Evolutionary conservation across 768 basidiomycete genomes (phyloP), one percentile per base, ranked within the genome.

Genomic region (Auricularia cornea): DNA sequence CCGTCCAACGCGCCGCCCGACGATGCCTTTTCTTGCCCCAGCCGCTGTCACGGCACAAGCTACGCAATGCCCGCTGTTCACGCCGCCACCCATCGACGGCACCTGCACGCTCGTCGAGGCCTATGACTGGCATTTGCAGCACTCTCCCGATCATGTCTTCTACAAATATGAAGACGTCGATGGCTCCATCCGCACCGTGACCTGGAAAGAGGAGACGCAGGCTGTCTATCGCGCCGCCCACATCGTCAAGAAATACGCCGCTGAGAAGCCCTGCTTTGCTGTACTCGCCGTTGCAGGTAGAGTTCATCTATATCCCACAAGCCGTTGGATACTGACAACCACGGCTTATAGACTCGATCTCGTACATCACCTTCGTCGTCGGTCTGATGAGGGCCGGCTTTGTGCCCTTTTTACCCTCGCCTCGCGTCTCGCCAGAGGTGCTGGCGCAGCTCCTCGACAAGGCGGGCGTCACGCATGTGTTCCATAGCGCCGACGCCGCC

Each of bases 341-440:
- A n/a, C n/a, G n/a, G n/a, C n/a, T n/a, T n/a, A n/a, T n/a, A 75
- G 79, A 81, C 51, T 72, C 72, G 20, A 60, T 66, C 28, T 60
- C 68, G 0, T 68, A 59, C 28, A 60, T 66, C 28, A 62, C 68
- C 1, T 68, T 56, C 31, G 61, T 59, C 54, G 60, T 61, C 23
- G 35, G 64, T 26, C 32, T 68, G 16, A 52, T 69, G 6, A 60
- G 65, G n/a, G 63, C 68, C n/a, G 69, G 69, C 35, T 67, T 65
- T 52, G 52, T 56, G 28, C 62, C 71, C 0, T 79, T 79, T 64
- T 74, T 76, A 1, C 68, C 76, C 57, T 74, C 76, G 3, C 72
- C 77, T 2, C 75, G 79, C 65, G 83, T 83, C 69, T 81, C 81
- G 0, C 73, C 78, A 0, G 70, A 75, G 3, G 82, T 81, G 3